Conservation (phyloP, 495 filamentous ascomycete species). For the Aspergillus panamensis region DNA sequence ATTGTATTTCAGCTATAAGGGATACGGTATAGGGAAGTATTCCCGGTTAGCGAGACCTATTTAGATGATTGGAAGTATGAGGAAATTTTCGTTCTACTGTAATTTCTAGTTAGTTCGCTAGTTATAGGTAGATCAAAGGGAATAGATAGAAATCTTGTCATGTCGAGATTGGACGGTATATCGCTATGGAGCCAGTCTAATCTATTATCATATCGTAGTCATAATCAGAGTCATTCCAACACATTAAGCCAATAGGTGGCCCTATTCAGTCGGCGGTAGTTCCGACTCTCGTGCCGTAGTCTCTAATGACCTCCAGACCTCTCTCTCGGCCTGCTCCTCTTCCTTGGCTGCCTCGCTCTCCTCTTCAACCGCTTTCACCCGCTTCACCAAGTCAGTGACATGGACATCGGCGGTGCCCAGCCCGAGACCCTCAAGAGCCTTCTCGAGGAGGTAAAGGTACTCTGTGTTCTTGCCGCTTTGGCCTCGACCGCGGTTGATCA, state of each 20-base stretch:
- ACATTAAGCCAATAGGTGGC: not conserved
- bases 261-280: slow-evolving; percentile 12
- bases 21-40: not conserved
- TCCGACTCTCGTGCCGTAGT: slow-evolving; percentile 26
- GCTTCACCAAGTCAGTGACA: slow-evolving; percentile 54
- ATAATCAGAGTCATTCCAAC: not conserved
- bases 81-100: no score
- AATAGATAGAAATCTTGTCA: no score
- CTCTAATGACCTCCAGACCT: slow-evolving; percentile 32
- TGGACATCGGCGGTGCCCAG: slow-evolving; percentile 80
- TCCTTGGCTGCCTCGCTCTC: slow-evolving; percentile 28
- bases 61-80: no score
- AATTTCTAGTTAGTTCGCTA: no score
- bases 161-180: no score
- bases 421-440: slow-evolving; percentile 69
- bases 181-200: not conserved
- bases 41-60: not conserved
- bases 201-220: not conserved
- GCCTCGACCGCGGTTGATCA: slow-evolving; percentile 72
- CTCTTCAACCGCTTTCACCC: slow-evolving; percentile 43
- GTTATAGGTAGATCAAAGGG: no score
- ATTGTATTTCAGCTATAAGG: slow-evolving; percentile 23
- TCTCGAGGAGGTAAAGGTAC: slow-evolving; percentile 82
- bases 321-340: slow-evolving; percentile 38
- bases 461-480: slow-evolving; percentile 90